These are phyloP conservation scores for Mucor saturninus DNA, from an alignment of 371 early-diverging fungal genomes.

Conservation along the genomic window DNA sequence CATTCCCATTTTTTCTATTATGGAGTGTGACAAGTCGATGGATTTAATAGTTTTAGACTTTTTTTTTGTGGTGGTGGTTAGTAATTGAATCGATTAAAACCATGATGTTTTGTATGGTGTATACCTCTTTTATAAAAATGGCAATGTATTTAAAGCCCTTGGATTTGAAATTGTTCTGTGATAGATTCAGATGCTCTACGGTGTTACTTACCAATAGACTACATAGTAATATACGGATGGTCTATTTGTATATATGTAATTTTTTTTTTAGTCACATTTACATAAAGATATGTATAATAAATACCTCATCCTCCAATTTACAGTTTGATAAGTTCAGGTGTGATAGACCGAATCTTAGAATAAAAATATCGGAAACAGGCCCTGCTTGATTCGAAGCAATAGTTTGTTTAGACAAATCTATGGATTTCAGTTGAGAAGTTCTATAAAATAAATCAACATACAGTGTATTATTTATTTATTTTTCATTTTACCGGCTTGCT, in stretches of 20 bases:
- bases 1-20: slow-evolving; percentile 58
- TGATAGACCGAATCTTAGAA: slow-evolving; percentile 35
- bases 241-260: slow-evolving; percentile 25
- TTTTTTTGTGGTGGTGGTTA: slow-evolving; percentile 2
- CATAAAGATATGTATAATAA: not conserved
- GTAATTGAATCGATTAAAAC: no score
- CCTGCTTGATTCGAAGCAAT: slow-evolving; percentile 27
- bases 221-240: slow-evolving; percentile 43
- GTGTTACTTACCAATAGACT: slow-evolving; percentile 45
- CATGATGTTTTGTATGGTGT: not conserved
- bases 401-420: slow-evolving; percentile 28
- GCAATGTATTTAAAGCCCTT: slow-evolving; percentile 52
- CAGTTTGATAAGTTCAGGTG: slow-evolving; percentile 39
- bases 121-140: slow-evolving; percentile 51
- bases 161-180: slow-evolving; percentile 42
- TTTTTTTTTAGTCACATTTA: slow-evolving; percentile 4
- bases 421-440: slow-evolving; percentile 9
- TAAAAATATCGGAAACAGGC: slow-evolving; percentile 31
- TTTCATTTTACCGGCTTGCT: slow-evolving; percentile 26
- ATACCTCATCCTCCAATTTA: slow-evolving; percentile 44
- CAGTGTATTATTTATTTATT: not conserved
- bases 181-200: slow-evolving; percentile 32
- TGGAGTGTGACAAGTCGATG: slow-evolving; percentile 39
- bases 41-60: slow-evolving; percentile 47
- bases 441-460: not conserved